Base-by-base conservation (phyloP, 1,284 basidiomycete species). In the Ceratobasidium sp. region DNA sequence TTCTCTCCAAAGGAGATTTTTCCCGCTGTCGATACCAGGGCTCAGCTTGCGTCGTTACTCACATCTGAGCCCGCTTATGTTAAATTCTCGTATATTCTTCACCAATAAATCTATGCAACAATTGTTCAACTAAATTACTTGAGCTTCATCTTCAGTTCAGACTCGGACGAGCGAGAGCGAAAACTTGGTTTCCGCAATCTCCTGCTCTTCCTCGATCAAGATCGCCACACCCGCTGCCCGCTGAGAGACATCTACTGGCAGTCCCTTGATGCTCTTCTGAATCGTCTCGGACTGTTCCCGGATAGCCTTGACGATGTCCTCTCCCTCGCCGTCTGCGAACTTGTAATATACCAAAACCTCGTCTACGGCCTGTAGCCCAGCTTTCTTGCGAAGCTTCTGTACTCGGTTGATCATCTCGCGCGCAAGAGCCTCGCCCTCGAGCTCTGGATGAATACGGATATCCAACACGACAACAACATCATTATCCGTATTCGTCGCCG, bases 311-410 rank as follows among this genome's bases (percentile, higher is more conserved):
- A 99, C 84, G 46, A 82, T 77, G 44, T 92, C 92, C 44, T 86
- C 86, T 17, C 93, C 92, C 40, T 89, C 83, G 23, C 91, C 93
- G 17, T 90, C 88, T 82, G 94, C 92, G 83, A 98, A 95, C 78
- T 86, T 86, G 87, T 97, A 97, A 86, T 93, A 97, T 57, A 98
- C 91, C 77, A 96, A 90, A 59, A 99, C 92, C 83, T 98, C 96
- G 84, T 99, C 98, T 13, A 96, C 97, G 38, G 96, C 93, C 84
- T 96, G 95, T 81, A 99, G 87, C 1, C 96, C 96, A 1, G 96
- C 96, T 85, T 96, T 96, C 87, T 99, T 99, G 81, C 98, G 90
- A 81, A 99, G 87, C 84, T 96, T 96, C 88, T 99, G 98, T 67
- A 99, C 93, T 73, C 97, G 93, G 83, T 98, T 98, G 81, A 95